Base-by-base conservation (phyloP, 208 protist genomes). In the Trypanosomatidae sp. region DNA sequence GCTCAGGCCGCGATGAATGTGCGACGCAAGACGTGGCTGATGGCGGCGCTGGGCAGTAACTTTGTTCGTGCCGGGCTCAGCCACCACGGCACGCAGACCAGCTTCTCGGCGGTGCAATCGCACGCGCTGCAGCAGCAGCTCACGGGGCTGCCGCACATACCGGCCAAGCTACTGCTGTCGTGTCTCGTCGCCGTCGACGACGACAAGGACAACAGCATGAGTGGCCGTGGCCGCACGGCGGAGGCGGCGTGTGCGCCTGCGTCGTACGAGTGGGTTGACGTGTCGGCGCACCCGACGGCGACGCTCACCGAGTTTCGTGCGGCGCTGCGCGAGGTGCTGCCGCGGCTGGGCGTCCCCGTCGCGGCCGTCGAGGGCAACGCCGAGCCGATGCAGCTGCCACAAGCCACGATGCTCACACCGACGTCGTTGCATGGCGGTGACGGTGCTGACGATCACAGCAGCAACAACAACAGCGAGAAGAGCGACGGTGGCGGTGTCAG, bases 361-460 rank as follows among this genome's bases (percentile, higher is more conserved):
- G 65, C 59, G 8, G 53, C 75, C 40, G 61, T 84, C 16, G 62
- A 75, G 30, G 66, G 72, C 59, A 68, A 59, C 40, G 40, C 59
- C 28, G 68, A 75, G 59, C 58, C 65, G 7, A 68, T 89, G 56
- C 66, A 79, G 43, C 61, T 89, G 35, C 74, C 79, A n/a, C 79
- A 89, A 61, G 59, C 64, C 30, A 79, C 62, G 21, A 56, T 76
- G 5, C 53, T 64, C 4, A n/a, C n/a, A n/a, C n/a, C n/a, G n/a
- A n/a, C n/a, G n/a, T n/a, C n/a, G n/a, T n/a, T n/a, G n/a, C n/a
- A n/a, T n/a, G n/a, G n/a, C n/a, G n/a, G n/a, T n/a, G n/a, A n/a
- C n/a, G n/a, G n/a, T n/a, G n/a, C n/a, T n/a, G n/a, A n/a, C n/a
- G n/a, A n/a, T n/a, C n/a, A n/a, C n/a, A n/a, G n/a, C n/a, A n/a